phyloP scores from a whole-genome alignment of 805 yeast species.

The Ogataea thermomethanolica region DNA sequence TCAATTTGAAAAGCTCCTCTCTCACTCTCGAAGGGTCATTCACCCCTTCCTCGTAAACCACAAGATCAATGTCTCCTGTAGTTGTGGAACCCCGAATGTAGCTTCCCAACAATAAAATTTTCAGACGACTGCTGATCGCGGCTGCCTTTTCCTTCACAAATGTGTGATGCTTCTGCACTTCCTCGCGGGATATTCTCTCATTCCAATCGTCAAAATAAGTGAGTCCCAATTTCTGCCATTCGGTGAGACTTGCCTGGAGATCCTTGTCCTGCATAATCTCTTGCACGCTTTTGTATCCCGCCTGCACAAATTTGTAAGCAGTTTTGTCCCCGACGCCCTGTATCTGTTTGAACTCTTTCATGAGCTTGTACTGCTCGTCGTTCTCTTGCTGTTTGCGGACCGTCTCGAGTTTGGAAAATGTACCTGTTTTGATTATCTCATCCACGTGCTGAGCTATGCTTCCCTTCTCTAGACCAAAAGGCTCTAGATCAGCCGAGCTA shows the following conservation, averaged over 20 bases:
- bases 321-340: constrained; percentile 47
- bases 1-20: constrained; percentile 15
- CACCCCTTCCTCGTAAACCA: constrained; percentile 38
- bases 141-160: constrained; percentile 24
- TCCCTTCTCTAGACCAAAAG: constrained; percentile 40
- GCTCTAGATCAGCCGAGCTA: constrained; percentile 37
- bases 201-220: constrained; percentile 47
- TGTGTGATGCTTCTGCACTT: constrained; percentile 40
- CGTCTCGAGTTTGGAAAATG: constrained; percentile 20
- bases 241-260: constrained; percentile 18
- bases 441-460: constrained; percentile 42
- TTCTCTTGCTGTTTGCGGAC: constrained; percentile 11
- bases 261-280: constrained; percentile 23
- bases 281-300: constrained; percentile 39
- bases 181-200: constrained; percentile 42
- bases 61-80: constrained; percentile 54
- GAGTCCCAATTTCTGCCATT: constrained; percentile 38
- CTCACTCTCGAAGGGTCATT: constrained; percentile 22
- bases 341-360: constrained; percentile 37
- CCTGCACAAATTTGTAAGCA: constrained; percentile 39
- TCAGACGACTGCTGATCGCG: constrained; percentile 35
- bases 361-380: constrained; percentile 24
- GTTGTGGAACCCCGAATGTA: constrained; percentile 44
- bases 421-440: constrained; percentile 41
- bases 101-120: constrained; percentile 46